A percentile compares a stretch with the other conserved stretches of the same genome.
Conservation (phyloP, 345 rosid genomes). For the Hibiscus syriacus region DNA sequence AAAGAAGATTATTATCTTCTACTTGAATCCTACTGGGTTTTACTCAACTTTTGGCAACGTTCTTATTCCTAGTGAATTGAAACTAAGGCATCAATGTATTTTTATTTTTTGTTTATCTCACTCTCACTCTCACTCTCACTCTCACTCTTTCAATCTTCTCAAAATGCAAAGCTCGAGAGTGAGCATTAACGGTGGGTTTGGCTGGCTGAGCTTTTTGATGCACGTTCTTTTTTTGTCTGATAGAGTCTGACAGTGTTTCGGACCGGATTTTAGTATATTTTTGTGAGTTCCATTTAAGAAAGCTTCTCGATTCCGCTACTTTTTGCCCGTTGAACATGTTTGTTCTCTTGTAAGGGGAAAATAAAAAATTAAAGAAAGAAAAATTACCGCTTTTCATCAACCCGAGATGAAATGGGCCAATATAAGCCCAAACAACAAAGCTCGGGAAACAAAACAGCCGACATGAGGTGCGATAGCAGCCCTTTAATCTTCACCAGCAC, state of each 20-base stretch:
- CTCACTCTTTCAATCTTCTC: not conserved
- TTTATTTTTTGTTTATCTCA: not conserved
- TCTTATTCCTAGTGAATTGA: slow-evolving; percentile 10
- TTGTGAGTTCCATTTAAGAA: slow-evolving; percentile 17
- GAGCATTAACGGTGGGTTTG: too few species aligned
- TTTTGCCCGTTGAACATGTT: slow-evolving; percentile 19
- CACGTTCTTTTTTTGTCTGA: too few species aligned
- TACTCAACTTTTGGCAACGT: slow-evolving; percentile 11
- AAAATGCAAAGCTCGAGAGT: not conserved
- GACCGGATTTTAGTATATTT: slow-evolving; percentile 27
- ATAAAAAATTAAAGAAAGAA: not conserved
- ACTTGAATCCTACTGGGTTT: too few species aligned
- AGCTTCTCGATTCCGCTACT: slow-evolving; percentile 25
- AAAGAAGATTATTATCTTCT: not conserved
- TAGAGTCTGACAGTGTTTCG: slow-evolving; percentile 16
- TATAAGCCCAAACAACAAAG: too few species aligned
- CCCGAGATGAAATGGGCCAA: too few species aligned
- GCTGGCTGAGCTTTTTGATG: too few species aligned
- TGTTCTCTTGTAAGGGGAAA: not conserved
- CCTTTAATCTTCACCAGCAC: too few species aligned
- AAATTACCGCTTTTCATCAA: too few species aligned
- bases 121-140: too few species aligned
- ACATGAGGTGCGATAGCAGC: too few species aligned
- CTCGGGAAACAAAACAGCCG: too few species aligned
- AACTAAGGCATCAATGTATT: slow-evolving; percentile 9